A percentile compares a stretch with the other conserved stretches of the same genome.
phyloP scores from a whole-genome alignment of 164 flowering plant genomes.

The Aristolochia contorta region DNA sequence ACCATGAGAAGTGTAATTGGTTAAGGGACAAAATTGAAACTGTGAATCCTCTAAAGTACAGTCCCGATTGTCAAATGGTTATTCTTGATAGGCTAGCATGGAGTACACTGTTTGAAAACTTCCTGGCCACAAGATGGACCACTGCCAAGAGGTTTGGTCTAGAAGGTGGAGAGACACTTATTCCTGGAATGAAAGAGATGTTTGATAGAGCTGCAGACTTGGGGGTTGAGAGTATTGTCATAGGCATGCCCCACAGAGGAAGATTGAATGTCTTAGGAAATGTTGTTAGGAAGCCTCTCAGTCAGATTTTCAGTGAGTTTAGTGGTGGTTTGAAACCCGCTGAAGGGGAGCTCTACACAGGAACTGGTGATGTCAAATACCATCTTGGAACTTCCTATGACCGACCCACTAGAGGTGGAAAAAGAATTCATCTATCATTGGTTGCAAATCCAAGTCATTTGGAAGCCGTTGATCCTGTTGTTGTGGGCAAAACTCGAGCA shows the following conservation, averaged over 20 bases:
- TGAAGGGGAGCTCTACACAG: constrained; percentile 81
- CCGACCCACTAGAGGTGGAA: constrained; percentile 93
- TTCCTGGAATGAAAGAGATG: constrained; percentile 99
- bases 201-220: constrained; percentile 91
- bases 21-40: constrained; percentile 93
- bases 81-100: constrained; percentile 93
- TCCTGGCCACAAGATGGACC: constrained; percentile 95
- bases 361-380: constrained; percentile 98
- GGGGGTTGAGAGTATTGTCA: constrained; percentile 95
- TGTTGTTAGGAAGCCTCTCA: constrained; percentile 85
- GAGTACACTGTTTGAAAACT: constrained; percentile 96
- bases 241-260: constrained; percentile 98
- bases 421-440: constrained; percentile 87
- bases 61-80: constrained; percentile 58
- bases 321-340: constrained; percentile 79
- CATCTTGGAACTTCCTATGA: constrained; percentile 98
- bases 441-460: constrained; percentile 98
- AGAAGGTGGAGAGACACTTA: constrained; percentile 95
- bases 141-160: constrained; percentile 97
- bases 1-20: constrained; percentile 92
- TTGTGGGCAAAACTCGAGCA: constrained; percentile 90
- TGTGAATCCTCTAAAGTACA: constrained; percentile 61
- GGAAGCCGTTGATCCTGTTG: constrained; percentile 97
- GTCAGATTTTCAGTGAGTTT: constrained; percentile 91
- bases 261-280: constrained; percentile 91